A percentile compares a stretch with the other conserved stretches of the same genome.
These are phyloP conservation scores for Priceomyces melissophilus DNA, from an alignment of 805 yeast species.

Conservation along the genomic window DNA sequence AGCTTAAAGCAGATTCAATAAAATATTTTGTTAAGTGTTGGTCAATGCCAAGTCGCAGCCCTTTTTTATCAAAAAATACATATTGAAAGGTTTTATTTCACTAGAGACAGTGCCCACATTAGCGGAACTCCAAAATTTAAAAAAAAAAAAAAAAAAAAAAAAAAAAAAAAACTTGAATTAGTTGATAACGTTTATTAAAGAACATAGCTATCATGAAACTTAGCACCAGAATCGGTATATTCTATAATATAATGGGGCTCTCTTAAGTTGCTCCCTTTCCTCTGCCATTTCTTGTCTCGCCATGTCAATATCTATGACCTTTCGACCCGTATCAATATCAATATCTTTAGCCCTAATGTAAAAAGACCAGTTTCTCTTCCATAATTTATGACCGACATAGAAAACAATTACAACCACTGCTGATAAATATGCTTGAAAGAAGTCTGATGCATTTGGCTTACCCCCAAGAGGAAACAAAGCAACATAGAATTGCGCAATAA, in stretches of 20 bases:
- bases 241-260: conserved; percentile 34
- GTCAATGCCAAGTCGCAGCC: no score
- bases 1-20: no score
- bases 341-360: conserved; percentile 30
- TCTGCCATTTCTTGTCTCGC: conserved; percentile 40
- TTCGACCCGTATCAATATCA: conserved; percentile 36
- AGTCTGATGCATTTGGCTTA: conserved; percentile 49
- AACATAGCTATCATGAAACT: not conserved
- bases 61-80: no score
- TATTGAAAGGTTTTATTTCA: no score
- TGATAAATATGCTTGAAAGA: conserved; percentile 67
- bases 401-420: conserved; percentile 58
- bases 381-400: conserved; percentile 56
- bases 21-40: no score
- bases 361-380: conserved; percentile 35
- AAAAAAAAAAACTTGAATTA: no score
- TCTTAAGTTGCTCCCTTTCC: conserved; percentile 30
- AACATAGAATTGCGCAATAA: conserved; percentile 79
- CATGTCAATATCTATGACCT: conserved; percentile 36
- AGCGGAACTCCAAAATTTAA: no score
- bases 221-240: conserved; percentile 33
- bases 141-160: no score
- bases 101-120: no score
- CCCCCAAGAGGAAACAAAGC: conserved; percentile 68
- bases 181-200: no score